A percentile compares a stretch with the other conserved stretches of the same genome.
Conservation (phyloP, 129 eudicot genomes). For the Deinandra increscens region DNA sequence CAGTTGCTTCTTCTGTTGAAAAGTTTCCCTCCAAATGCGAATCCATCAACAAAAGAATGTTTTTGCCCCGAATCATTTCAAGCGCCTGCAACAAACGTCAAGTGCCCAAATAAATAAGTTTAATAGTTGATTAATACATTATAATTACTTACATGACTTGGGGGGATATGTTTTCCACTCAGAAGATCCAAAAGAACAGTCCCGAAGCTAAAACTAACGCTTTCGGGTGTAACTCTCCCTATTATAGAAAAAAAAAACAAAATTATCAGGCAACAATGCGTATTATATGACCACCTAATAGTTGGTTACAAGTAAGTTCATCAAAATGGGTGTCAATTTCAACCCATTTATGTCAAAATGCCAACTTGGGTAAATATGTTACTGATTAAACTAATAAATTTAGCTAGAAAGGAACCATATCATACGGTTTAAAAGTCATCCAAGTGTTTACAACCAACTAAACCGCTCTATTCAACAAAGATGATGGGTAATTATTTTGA, state of each 20-base stretch:
- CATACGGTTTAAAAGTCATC: neutral
- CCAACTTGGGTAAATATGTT: neutral
- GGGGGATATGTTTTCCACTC: conserved; percentile 94
- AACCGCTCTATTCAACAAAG: neutral
- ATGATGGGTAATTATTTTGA: neutral
- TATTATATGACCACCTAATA: neutral
- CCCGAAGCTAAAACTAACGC: conserved; percentile 90
- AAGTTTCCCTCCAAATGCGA: conserved; percentile 95
- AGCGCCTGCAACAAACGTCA: conserved; percentile 58
- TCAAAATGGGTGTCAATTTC: neutral
- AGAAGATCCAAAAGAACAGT: conserved; percentile 91
- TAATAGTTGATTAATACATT: neutral
- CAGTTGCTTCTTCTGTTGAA: conserved; percentile 84
- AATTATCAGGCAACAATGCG: neutral
- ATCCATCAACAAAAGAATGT: conserved; percentile 78
- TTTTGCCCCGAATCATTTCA: conserved; percentile 90
- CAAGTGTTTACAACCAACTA: neutral
- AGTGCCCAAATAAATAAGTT: neutral
- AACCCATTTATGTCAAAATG: neutral
- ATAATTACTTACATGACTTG: conserved; percentile 65
- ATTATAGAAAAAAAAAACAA: conserved; percentile 16
- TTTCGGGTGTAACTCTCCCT: conserved; percentile 91
- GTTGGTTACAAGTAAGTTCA: neutral
- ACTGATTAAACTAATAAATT: neutral
- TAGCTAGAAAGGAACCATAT: neutral